Evolutionary conservation across 257 asterid species (phyloP).

Genomic region (Penstemon barbatus): DNA sequence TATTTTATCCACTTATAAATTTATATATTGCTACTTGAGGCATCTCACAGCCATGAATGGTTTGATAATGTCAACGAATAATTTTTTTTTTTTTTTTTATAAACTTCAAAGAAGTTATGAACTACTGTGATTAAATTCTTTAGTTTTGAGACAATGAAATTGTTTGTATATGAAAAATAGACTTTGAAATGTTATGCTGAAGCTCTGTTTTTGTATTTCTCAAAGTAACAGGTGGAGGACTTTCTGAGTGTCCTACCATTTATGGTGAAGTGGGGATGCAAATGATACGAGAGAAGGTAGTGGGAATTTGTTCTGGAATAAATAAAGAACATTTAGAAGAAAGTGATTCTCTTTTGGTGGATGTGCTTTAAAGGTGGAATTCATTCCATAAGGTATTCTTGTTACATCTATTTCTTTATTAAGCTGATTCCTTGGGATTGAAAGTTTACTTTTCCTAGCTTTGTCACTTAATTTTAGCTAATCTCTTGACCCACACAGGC

Average conservation of each 20-base stretch:
- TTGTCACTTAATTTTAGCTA: conserved; percentile 29
- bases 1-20: neutral
- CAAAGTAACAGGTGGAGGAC: conserved; percentile 25
- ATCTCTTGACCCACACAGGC: conserved; percentile 40
- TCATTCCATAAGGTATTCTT: conserved; percentile 48
- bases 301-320: conserved; percentile 36
- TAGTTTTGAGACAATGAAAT: neutral
- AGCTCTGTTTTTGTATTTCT: neutral
- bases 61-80: neutral
- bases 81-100: too few relatives aligned
- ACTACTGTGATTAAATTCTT: neutral
- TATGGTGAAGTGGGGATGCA: conserved; percentile 42
- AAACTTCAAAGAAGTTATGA: neutral
- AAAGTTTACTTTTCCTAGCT: conserved; percentile 36
- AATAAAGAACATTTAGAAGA: conserved; percentile 42
- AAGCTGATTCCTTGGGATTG: conserved; percentile 39
- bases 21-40: neutral
- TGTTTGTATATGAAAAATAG: neutral
- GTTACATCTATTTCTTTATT: conserved; percentile 34
- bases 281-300: conserved; percentile 37
- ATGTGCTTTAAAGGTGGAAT: conserved; percentile 56
- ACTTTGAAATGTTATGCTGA: neutral
- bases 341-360: conserved; percentile 65
- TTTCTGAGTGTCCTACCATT: conserved; percentile 30
- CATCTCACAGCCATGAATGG: neutral